Percentiles rank a stretch among this genome's conserved stretches.
Evolutionary conservation across 2,329 filamentous ascomycete genomes (phyloP).

Genomic region (Metarhizium album): DNA sequence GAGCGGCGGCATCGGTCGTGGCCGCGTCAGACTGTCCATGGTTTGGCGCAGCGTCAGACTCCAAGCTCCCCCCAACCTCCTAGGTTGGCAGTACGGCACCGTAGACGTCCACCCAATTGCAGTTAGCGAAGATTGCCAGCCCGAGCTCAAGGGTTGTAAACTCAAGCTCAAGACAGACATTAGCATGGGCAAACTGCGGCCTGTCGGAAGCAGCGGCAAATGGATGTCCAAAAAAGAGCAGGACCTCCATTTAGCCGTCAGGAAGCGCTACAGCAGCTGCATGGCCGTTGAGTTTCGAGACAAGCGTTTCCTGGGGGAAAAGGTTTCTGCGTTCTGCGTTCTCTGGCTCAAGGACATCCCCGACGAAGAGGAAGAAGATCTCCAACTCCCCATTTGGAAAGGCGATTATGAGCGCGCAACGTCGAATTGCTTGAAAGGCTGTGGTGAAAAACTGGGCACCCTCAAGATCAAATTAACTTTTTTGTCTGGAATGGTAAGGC

Average conservation of each 20-base stretch:
- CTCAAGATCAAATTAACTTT: constrained; percentile 29
- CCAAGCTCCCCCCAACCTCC: constrained; percentile 43
- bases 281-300: constrained; percentile 45
- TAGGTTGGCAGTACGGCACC: constrained; percentile 65
- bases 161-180: constrained; percentile 51
- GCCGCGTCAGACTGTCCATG: constrained; percentile 57
- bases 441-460: constrained; percentile 36
- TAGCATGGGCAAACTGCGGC: constrained; percentile 46
- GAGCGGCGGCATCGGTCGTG: constrained; percentile 62
- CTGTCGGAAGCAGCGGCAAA: constrained; percentile 26
- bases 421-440: constrained; percentile 29
- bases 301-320: constrained; percentile 34
- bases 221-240: constrained; percentile 42
- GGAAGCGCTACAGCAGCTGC: constrained; percentile 45
- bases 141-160: constrained; percentile 36
- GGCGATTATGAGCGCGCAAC: constrained; percentile 40
- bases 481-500: constrained; percentile 25
- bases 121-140: constrained; percentile 31
- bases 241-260: constrained; percentile 40
- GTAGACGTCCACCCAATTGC: constrained; percentile 48
- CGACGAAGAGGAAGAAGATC: constrained; percentile 52
- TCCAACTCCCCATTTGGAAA: constrained; percentile 55
- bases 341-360: constrained; percentile 60
- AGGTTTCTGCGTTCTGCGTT: constrained; percentile 49
- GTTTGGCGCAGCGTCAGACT: constrained; percentile 62